Evolutionary conservation across 108 stramenopile genomes (phyloP).

Genomic region (Nitzschia palea): DNA sequence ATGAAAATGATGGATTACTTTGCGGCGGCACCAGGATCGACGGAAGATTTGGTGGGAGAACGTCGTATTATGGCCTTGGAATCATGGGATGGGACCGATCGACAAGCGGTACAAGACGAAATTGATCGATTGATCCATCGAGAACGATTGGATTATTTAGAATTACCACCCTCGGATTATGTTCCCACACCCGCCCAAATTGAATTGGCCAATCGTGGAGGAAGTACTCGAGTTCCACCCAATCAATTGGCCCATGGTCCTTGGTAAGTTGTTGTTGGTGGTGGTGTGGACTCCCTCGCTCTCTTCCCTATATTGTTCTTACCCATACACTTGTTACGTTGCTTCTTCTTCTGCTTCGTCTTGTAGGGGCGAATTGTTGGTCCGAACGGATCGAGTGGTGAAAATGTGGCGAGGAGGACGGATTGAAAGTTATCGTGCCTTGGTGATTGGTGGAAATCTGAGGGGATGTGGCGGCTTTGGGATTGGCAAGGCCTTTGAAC

Average conservation of each 20-base stretch:
- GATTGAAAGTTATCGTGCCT: conserved; percentile 85
- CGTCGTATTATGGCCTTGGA: conserved; percentile 47
- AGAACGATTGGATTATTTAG: conserved; percentile 37
- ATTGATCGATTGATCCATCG: conserved; percentile 37
- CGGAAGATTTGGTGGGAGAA: conserved; percentile 67
- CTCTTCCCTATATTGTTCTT: not conserved
- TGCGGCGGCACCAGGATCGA: conserved; percentile 62
- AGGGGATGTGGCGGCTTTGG: conserved; percentile 97
- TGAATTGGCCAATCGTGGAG: conserved; percentile 12
- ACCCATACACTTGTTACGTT: not conserved
- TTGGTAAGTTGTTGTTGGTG: conserved; percentile 41
- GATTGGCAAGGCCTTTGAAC: conserved; percentile 88
- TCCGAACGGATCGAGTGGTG: conserved; percentile 81
- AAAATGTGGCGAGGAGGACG: conserved; percentile 93
- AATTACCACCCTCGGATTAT: conserved; percentile 10
- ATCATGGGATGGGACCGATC: conserved; percentile 43
- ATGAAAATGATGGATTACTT: conserved; percentile 70
- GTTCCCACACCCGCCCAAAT: conserved; percentile 1
- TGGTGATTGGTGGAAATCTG: conserved; percentile 92
- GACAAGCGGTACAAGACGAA: conserved; percentile 12
- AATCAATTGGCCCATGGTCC: conserved; percentile 56
- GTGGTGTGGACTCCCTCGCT: not conserved
- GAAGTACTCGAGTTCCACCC: conserved; percentile 33
- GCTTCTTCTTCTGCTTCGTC: not conserved
- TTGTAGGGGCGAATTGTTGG: conserved; percentile 72